Base-by-base conservation (phyloP, 768 basidiomycete species). In the Cyclocybe cylindracea region DNA sequence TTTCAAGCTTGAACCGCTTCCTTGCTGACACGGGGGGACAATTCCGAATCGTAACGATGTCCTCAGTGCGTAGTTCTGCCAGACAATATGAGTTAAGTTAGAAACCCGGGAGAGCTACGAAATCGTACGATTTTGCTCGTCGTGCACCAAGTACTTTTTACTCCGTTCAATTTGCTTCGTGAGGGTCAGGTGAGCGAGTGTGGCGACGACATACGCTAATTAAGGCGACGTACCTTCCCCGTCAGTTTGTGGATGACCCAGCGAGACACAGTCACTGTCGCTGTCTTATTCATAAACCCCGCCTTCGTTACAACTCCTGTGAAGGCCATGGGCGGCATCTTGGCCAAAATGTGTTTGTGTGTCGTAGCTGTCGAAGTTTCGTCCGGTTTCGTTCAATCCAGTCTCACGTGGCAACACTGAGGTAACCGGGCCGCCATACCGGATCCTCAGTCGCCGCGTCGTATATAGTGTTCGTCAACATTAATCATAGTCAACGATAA, bases 231-330 rank as follows among this genome's bases (percentile, higher is more conserved):
- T 57, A 91, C 91, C 78, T 93, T 93, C 59, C 86, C 84, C 4
- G 90, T 92, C 42, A 81, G 62, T 54, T 80, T 79, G 62, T 93
- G 89, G n/a, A 82, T 69, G 36, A 87, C 76, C 74, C 78, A 83
- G 50, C 91, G 80, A 18, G 86, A 84, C 7, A 93, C 89, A 0
- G 87, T 85, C 43, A 93, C 90, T 0, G 91, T 93, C 10, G 80
- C 91, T 0, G 91, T 93, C 66, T 91, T 92, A 48, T 84, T 76
- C 90, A 93, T 93, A 58, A 77, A 82, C 7, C 91, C 90, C 16
- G 81, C 86, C 67, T 89, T 92, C 32, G 89, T 87, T 14, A 93
- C 91, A 36, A 84, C 61, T 13, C 91, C 91, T 18, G 77, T 77
- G 57, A 93, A 80, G 11, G 84, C 70, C 83, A 91, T 85, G 24